A percentile compares a stretch with the other conserved stretches of the same genome.
Evolutionary conservation across 2,329 filamentous ascomycete species (phyloP).

Genomic region (Clarireedia paspali): DNA sequence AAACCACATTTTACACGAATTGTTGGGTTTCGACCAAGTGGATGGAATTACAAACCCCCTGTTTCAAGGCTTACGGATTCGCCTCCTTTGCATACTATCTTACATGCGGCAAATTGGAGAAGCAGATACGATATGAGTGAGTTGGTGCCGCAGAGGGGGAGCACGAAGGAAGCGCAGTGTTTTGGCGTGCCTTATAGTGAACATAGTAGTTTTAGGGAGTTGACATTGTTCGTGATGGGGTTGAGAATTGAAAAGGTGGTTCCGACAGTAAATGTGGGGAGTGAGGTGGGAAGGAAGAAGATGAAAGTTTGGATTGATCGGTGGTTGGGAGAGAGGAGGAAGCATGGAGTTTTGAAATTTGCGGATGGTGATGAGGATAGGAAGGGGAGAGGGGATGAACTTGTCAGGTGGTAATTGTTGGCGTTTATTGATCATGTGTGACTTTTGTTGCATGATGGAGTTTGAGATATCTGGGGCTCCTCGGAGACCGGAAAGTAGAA

Average conservation of each 20-base stretch:
- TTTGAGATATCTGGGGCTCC: not conserved
- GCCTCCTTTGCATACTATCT: slow-evolving; percentile 55
- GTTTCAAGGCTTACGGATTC: slow-evolving; percentile 53
- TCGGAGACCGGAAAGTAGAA: no score
- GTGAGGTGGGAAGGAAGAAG: slow-evolving; percentile 45
- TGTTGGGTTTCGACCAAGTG: slow-evolving; percentile 85
- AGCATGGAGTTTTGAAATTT: slow-evolving; percentile 42
- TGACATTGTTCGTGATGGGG: slow-evolving; percentile 88
- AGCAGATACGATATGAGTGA: slow-evolving; percentile 64
- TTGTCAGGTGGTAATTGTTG: not conserved
- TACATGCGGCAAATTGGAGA: slow-evolving; percentile 60
- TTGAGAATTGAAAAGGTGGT: slow-evolving; percentile 83
- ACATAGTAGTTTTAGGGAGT: slow-evolving; percentile 88
- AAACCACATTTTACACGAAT: slow-evolving; percentile 77
- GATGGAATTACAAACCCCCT: slow-evolving; percentile 84
- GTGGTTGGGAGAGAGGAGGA: slow-evolving; percentile 51
- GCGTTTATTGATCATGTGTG: not conserved
- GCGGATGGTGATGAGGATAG: slow-evolving; percentile 16
- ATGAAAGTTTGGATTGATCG: slow-evolving; percentile 61
- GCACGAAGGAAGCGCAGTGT: slow-evolving; percentile 73
- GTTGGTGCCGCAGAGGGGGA: slow-evolving; percentile 74
- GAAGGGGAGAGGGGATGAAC: not conserved
- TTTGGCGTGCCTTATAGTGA: slow-evolving; percentile 95
- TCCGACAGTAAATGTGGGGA: slow-evolving; percentile 81
- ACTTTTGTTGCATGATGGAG: not conserved